Evolutionary conservation across 2,329 filamentous ascomycete genomes (phyloP).

Genomic region (Cladosporium cucumerinum): DNA sequence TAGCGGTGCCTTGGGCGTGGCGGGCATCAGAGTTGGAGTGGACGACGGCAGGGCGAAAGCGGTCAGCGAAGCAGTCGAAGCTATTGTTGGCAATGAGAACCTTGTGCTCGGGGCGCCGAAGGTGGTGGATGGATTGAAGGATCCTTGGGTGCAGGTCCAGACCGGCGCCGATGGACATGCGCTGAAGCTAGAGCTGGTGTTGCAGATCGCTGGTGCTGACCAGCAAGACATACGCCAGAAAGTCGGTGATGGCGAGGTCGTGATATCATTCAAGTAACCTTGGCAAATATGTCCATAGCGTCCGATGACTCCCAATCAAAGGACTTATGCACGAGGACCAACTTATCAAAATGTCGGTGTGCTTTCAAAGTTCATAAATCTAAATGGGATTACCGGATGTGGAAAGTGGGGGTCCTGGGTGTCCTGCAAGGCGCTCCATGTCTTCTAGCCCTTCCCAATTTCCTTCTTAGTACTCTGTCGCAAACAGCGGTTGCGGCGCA

Average conservation of each 20-base stretch:
- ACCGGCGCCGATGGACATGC: not conserved
- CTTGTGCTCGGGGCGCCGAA: constrained; percentile 7
- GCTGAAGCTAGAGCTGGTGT: constrained; percentile 5
- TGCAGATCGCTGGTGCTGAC: not conserved
- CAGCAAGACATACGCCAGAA: constrained; percentile 5
- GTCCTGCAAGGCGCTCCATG: not conserved
- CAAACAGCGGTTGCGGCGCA: constrained; percentile 5
- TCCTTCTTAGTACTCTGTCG: not conserved
- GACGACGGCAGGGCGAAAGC: not conserved
- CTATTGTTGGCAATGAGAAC: not conserved
- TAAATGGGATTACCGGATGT: not conserved
- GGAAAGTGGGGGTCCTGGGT: not conserved
- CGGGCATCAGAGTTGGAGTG: constrained; percentile 34
- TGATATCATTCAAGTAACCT: not conserved
- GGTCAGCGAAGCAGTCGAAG: constrained; percentile 5
- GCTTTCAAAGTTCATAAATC: not conserved
- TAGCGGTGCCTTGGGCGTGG: constrained; percentile 53
- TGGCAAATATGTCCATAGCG: not conserved
- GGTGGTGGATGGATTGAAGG: not conserved
- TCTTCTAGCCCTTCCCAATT: not conserved
- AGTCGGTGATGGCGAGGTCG: not conserved
- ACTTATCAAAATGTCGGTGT: not conserved
- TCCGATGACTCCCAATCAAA: not conserved
- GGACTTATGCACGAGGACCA: not conserved
- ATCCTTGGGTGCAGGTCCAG: constrained; percentile 1